Percentiles rank a stretch among this genome's conserved stretches.
Evolutionary conservation across 2,329 filamentous ascomycete species (phyloP).

Genomic region (Chrysoporthe puriensis): DNA sequence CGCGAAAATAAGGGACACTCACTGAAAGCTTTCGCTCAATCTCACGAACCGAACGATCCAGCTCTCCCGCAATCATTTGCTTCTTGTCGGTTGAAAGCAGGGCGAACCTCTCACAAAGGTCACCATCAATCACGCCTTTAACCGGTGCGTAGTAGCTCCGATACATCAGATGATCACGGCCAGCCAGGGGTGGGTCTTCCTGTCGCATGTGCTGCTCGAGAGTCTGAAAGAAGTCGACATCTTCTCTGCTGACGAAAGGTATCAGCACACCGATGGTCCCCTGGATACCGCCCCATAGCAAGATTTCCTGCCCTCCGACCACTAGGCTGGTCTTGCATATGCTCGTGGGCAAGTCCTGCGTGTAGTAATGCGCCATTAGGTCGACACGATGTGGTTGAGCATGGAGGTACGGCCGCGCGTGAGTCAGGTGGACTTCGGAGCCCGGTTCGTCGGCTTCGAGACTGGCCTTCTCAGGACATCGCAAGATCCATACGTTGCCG

Average conservation of each 20-base stretch:
- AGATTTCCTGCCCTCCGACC: constrained; percentile 85
- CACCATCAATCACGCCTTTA: constrained; percentile 95
- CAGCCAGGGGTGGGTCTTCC: constrained; percentile 86
- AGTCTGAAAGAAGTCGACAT: constrained; percentile 96
- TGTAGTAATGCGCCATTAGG: constrained; percentile 85
- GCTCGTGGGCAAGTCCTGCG: constrained; percentile 89
- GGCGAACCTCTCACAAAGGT: constrained; percentile 91
- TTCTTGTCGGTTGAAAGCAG: constrained; percentile 86
- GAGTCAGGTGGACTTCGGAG: constrained; percentile 85
- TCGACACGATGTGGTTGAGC: constrained; percentile 84
- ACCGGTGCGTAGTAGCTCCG: constrained; percentile 94
- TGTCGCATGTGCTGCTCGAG: constrained; percentile 85
- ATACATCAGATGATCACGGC: constrained; percentile 94
- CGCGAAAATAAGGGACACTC: constrained; percentile 37
- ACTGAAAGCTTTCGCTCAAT: constrained; percentile 94
- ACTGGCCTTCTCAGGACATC: constrained; percentile 83
- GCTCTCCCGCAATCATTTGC: constrained; percentile 89
- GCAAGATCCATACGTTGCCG: constrained; percentile 91
- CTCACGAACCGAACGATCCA: constrained; percentile 88
- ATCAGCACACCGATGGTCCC: constrained; percentile 93
- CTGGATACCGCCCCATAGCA: constrained; percentile 93
- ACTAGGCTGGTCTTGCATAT: constrained; percentile 89
- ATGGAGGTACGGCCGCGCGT: constrained; percentile 87
- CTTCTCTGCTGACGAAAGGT: constrained; percentile 87
- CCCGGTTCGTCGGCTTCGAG: constrained; percentile 92